Base-by-base conservation (phyloP, 2,329 filamentous ascomycete genomes). In the Phaeosphaeriaceae sp. region DNA sequence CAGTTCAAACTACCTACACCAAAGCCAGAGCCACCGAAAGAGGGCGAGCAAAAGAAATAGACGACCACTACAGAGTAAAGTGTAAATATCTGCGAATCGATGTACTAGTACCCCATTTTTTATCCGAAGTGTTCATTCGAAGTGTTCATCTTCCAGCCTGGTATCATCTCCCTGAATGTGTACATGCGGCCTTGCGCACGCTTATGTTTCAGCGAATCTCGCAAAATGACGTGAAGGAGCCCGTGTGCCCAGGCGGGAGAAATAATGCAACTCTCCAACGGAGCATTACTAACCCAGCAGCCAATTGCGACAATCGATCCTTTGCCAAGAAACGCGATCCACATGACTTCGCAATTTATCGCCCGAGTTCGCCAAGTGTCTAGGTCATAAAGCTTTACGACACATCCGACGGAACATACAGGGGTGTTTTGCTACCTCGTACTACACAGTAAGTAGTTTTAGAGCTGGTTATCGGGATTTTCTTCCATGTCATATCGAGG, bases 1-100 rank as follows among this genome's bases (percentile, higher is more conserved):
- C 59, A 89, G 76, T 98, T 98, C 85, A 97, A 97, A 83, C 84
- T 99, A 63, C 95, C 96, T 25, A 97, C 91, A 49, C 91, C 95
- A 53, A 96, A 97, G 83, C 94, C 95, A 4, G 95, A 99, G 82
- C 90, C 77, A 46, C 77, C 92, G 74, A 92, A 92, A 84, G 89
- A 91, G 78, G 91, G 93, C 76, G 91, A 95, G 81, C 87, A 90
- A 71, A 96, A 97, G 89, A 97, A 97, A 84, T 94, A 92, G 74
- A 74, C 56, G 42, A 24, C 17, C 47, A 60, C 56, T 61, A 70
- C 56, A 61, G 68, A 71, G 67, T 73, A 63, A 71, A 62, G 67
- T 79, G 76, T 77, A 79, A 74, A 79, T 76, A 77, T 63, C 65
- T 70, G 62, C 63, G 63, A 74, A 70, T 74, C 62, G 55, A 74